phyloP scores from a whole-genome alignment of 768 basidiomycete genomes.

The Lactifluus volemus region DNA sequence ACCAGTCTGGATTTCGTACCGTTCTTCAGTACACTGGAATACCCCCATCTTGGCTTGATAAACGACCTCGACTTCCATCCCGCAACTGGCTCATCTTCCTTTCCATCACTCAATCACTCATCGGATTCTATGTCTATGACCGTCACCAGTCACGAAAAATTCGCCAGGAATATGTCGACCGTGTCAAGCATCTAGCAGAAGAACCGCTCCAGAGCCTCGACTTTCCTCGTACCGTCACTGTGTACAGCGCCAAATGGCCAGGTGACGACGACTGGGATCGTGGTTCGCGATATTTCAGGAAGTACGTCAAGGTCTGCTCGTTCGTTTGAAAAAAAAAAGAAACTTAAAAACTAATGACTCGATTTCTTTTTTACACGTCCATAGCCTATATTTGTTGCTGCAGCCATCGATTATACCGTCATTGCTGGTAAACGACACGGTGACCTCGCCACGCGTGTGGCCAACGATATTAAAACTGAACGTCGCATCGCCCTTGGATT shows the following conservation, averaged over 20 bases:
- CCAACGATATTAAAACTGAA: constrained; percentile 60
- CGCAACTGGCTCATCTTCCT: constrained; percentile 95
- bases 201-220: constrained; percentile 56
- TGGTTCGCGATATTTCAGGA: constrained; percentile 81
- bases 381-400: constrained; percentile 89
- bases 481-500: constrained; percentile 62
- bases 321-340: neutral
- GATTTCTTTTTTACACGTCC: constrained; percentile 9
- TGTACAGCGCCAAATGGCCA: constrained; percentile 87
- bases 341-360: neutral
- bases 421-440: constrained; percentile 76
- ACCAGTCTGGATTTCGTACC: constrained; percentile 46
- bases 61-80: constrained; percentile 79
- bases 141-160: constrained; percentile 71
- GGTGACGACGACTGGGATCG: constrained; percentile 90
- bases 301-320: constrained; percentile 85
- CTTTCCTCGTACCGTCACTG: constrained; percentile 68
- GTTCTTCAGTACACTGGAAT: constrained; percentile 61
- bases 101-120: constrained; percentile 56
- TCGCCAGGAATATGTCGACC: constrained; percentile 67
- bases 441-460: constrained; percentile 69
- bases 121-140: constrained; percentile 81
- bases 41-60: constrained; percentile 69
- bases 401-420: constrained; percentile 88
- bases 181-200: constrained; percentile 70